A percentile compares a stretch with the other conserved stretches of the same genome.
Evolutionary conservation across 495 filamentous ascomycete species (phyloP).

Genomic region (Apodospora peruviana): DNA sequence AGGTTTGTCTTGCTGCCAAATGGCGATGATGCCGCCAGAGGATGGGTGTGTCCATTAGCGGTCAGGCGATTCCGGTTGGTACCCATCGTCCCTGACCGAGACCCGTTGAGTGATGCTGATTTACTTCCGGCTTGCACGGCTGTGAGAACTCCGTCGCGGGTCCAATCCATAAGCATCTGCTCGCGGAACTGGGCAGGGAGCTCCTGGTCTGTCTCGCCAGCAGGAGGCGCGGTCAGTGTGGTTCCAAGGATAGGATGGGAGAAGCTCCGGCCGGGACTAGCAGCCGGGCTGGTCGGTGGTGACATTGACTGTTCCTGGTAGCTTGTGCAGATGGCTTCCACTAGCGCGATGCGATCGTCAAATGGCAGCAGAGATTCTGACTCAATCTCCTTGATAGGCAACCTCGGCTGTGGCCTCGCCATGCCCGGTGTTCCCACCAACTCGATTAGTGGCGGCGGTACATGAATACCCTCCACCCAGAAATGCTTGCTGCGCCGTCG

Average conservation of each 20-base stretch:
- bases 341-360: constrained; percentile 58
- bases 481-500: constrained; percentile 62
- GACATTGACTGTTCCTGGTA: constrained; percentile 56
- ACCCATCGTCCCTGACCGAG: constrained; percentile 55
- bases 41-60: constrained; percentile 45
- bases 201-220: constrained; percentile 29
- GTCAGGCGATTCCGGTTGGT: constrained; percentile 51
- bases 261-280: constrained; percentile 63
- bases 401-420: constrained; percentile 37
- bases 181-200: constrained; percentile 54
- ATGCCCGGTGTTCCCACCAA: constrained; percentile 43
- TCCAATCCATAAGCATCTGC: constrained; percentile 67
- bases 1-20: constrained; percentile 36
- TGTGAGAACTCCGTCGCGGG: constrained; percentile 61
- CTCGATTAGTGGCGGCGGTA: constrained; percentile 57
- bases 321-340: constrained; percentile 63
- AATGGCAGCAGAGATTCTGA: constrained; percentile 60
- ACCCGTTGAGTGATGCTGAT: constrained; percentile 65
- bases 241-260: constrained; percentile 53
- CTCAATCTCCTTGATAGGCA: constrained; percentile 46
- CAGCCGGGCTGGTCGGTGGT: constrained; percentile 62
- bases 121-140: constrained; percentile 62
- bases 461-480: constrained; percentile 68
- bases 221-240: constrained; percentile 30
- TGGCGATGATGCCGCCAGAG: constrained; percentile 28